Percentiles rank a stretch among this genome's conserved stretches.
These are phyloP conservation scores for Botrytis aclada DNA, from an alignment of 2,329 filamentous ascomycete species.

Conservation along the genomic window DNA sequence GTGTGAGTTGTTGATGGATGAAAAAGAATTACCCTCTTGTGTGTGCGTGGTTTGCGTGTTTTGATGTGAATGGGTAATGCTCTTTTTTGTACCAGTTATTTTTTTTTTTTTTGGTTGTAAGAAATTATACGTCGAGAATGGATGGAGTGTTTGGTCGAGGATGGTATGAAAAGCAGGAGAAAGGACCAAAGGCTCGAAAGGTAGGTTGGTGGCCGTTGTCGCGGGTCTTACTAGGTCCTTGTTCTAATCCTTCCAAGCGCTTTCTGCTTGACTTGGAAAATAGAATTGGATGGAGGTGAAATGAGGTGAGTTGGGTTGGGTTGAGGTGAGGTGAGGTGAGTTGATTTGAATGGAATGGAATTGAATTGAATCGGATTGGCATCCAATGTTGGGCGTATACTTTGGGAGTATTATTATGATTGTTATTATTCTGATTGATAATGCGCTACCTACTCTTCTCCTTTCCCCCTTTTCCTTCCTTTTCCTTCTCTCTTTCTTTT, in stretches of 20 bases:
- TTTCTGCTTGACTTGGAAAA: not conserved
- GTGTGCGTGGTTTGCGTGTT: not conserved
- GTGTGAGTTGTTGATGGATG: not conserved
- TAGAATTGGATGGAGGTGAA: not conserved
- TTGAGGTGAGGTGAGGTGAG: too few species aligned
- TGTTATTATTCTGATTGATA: not conserved
- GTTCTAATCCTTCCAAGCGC: constrained; percentile 7
- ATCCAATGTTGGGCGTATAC: too few species aligned
- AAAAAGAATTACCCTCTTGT: not conserved
- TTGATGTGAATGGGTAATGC: not conserved
- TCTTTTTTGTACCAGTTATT: not conserved
- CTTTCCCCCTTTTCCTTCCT: not conserved
- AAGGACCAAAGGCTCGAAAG: not conserved
- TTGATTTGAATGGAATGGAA: too few species aligned
- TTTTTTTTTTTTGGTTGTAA: not conserved
- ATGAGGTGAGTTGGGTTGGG: not conserved
- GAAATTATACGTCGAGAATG: not conserved
- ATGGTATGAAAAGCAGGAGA: not conserved
- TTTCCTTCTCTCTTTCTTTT: not conserved
- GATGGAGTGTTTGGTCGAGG: not conserved
- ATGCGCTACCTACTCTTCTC: not conserved
- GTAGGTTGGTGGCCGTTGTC: constrained; percentile 11
- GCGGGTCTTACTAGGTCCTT: constrained; percentile 4
- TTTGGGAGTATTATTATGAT: not conserved
- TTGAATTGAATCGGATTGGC: not conserved